Percentiles rank a stretch among this genome's conserved stretches.
Conservation (phyloP, 148 eudicot genomes). For the Cornus suecica region DNA sequence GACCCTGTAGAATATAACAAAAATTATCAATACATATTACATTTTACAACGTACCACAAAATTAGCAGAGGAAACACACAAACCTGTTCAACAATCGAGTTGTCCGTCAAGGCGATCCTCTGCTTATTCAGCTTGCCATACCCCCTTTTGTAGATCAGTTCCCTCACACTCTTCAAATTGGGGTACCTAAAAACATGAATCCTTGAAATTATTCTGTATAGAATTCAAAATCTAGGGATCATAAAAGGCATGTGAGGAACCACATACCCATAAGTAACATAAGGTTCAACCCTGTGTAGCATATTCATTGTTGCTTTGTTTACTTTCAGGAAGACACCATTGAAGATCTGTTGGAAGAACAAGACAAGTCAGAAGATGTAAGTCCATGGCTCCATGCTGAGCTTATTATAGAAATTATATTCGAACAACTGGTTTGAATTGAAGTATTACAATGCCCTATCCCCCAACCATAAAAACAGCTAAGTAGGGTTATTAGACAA, state of each 20-base stretch:
- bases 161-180: conserved; percentile 77
- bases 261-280: conserved; percentile 73
- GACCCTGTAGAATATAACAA: conserved; percentile 26
- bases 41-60: neutral
- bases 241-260: neutral
- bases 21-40: neutral
- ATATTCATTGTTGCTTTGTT: conserved; percentile 83
- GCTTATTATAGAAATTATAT: neutral
- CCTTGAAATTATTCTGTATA: neutral
- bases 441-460: neutral
- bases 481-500: neutral
- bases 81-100: conserved; percentile 67
- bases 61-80: conserved; percentile 6
- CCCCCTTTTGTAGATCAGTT: conserved; percentile 81
- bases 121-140: conserved; percentile 76
- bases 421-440: neutral
- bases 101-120: conserved; percentile 70
- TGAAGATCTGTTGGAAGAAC: conserved; percentile 56
- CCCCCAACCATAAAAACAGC: neutral
- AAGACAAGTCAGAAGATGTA: neutral
- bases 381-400: no score
- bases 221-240: neutral
- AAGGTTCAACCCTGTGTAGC: conserved; percentile 89
- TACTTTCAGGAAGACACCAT: conserved; percentile 78
- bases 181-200: conserved; percentile 49